A percentile compares a stretch with the other conserved stretches of the same genome.
phyloP scores from a whole-genome alignment of 1,139 yeast species.

The Debaryomycetaceae sp. region DNA sequence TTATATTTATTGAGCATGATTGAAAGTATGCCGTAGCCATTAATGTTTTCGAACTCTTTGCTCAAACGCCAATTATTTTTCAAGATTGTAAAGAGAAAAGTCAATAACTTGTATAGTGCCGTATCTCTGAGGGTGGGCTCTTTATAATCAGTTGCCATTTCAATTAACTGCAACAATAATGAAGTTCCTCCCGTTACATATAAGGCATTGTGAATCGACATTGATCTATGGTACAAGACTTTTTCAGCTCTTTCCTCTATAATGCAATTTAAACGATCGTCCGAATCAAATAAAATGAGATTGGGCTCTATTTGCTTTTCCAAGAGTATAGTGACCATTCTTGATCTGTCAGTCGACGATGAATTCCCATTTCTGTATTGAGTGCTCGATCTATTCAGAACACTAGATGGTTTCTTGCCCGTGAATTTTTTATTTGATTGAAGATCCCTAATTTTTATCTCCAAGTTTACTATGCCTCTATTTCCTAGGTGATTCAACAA shows the following conservation, averaged over 20 bases:
- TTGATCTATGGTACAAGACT: slow-evolving; percentile 20
- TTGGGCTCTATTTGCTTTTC: slow-evolving; percentile 19
- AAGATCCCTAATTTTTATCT: slow-evolving; percentile 21
- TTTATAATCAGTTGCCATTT: slow-evolving; percentile 15
- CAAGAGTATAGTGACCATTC: slow-evolving; percentile 19
- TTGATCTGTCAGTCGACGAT: slow-evolving; percentile 13
- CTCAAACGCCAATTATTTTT: slow-evolving; percentile 35
- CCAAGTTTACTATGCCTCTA: slow-evolving; percentile 23
- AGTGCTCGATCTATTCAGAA: neutral
- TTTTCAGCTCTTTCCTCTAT: slow-evolving; percentile 15
- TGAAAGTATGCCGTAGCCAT: slow-evolving; percentile 38
- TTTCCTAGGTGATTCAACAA: slow-evolving; percentile 29
- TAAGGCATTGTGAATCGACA: slow-evolving; percentile 29
- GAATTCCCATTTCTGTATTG: neutral
- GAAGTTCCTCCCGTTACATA: slow-evolving; percentile 38
- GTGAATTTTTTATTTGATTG: slow-evolving; percentile 10
- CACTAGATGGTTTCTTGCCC: slow-evolving; percentile 2
- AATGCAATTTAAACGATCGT: slow-evolving; percentile 14
- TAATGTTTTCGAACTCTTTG: slow-evolving; percentile 41
- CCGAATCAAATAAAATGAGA: slow-evolving; percentile 31
- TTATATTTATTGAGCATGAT: slow-evolving; percentile 30
- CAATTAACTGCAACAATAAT: slow-evolving; percentile 29
- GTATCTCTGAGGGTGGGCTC: slow-evolving; percentile 14
- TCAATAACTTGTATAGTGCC: slow-evolving; percentile 19
- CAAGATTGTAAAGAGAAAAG: slow-evolving; percentile 25